Percentiles rank a stretch among this genome's conserved stretches.
These are phyloP conservation scores for Berberis thunbergii DNA, from an alignment of 164 flowering plant species.

Conservation along the genomic window DNA sequence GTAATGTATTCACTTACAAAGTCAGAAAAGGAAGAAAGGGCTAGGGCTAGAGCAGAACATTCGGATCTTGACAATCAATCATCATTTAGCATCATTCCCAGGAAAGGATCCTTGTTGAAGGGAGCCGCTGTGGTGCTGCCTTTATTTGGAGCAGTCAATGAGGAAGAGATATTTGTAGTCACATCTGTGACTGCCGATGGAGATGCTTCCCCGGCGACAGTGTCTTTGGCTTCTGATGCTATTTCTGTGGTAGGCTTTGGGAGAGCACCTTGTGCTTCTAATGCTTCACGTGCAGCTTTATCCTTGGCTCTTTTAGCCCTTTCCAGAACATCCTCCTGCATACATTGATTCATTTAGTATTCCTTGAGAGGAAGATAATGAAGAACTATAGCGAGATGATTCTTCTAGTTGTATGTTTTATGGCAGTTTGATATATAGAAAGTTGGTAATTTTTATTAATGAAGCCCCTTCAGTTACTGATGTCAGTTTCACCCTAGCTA, in stretches of 20 bases:
- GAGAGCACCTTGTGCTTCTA: conserved; percentile 17
- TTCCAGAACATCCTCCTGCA: conserved; percentile 72
- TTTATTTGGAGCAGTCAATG: conserved; percentile 4
- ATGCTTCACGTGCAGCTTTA: conserved; percentile 26
- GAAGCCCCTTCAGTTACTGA: no score
- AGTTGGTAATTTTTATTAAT: no score
- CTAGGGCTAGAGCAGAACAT: not conserved
- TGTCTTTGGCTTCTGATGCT: not conserved
- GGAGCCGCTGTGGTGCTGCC: not conserved
- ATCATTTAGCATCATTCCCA: conserved; percentile 6
- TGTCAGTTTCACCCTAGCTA: not conserved
- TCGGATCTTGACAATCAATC: not conserved
- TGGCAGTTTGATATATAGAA: no score
- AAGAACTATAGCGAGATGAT: not conserved
- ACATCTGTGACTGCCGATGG: conserved; percentile 1
- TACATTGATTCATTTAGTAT: not conserved
- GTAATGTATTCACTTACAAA: not conserved
- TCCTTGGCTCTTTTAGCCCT: conserved; percentile 42
- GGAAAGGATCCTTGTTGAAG: conserved; percentile 6
- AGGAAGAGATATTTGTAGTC: conserved; percentile 5
- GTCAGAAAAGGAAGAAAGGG: not conserved
- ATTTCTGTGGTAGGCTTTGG: conserved; percentile 4
- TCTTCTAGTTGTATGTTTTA: not conserved
- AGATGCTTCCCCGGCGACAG: not conserved
- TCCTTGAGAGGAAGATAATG: not conserved